Percentiles rank a stretch among this genome's conserved stretches.
These are phyloP conservation scores for Alectoria sarmentosa DNA, from an alignment of 495 filamentous ascomycete species.

Conservation along the genomic window DNA sequence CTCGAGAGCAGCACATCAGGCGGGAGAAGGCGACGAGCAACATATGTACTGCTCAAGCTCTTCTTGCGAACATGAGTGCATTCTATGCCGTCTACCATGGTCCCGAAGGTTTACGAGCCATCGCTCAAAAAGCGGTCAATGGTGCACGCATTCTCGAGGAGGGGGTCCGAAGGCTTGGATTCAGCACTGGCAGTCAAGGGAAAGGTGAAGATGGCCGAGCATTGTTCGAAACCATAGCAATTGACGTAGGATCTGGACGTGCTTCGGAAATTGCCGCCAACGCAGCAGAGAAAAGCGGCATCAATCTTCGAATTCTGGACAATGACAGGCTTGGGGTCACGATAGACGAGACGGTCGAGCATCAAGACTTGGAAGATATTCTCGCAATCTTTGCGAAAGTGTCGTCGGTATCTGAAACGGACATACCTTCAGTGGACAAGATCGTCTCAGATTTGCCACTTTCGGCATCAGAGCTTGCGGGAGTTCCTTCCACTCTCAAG, in stretches of 20 bases:
- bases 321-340: conserved; percentile 58
- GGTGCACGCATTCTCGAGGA: conserved; percentile 64
- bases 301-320: conserved; percentile 61
- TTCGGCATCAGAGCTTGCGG: conserved; percentile 30
- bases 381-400: conserved; percentile 50
- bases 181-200: conserved; percentile 49
- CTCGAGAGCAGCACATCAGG: conserved; percentile 93
- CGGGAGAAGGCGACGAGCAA: conserved; percentile 98
- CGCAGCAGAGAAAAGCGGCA: conserved; percentile 43
- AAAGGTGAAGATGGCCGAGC: conserved; percentile 48
- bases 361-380: conserved; percentile 53
- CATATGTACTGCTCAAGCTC: conserved; percentile 93
- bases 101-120: conserved; percentile 73
- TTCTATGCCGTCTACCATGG: conserved; percentile 99
- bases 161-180: conserved; percentile 59
- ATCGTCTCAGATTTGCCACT: conserved; percentile 30
- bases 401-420: conserved; percentile 25
- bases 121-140: conserved; percentile 70
- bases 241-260: conserved; percentile 47
- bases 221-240: conserved; percentile 75
- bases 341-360: conserved; percentile 64
- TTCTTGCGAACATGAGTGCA: conserved; percentile 95
- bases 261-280: conserved; percentile 46
- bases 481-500: conserved; percentile 54
- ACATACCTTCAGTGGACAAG: conserved; percentile 27